Evolutionary conservation across 108 stramenopile species (phyloP).

Genomic region (Cyclotella distinguenda): DNA sequence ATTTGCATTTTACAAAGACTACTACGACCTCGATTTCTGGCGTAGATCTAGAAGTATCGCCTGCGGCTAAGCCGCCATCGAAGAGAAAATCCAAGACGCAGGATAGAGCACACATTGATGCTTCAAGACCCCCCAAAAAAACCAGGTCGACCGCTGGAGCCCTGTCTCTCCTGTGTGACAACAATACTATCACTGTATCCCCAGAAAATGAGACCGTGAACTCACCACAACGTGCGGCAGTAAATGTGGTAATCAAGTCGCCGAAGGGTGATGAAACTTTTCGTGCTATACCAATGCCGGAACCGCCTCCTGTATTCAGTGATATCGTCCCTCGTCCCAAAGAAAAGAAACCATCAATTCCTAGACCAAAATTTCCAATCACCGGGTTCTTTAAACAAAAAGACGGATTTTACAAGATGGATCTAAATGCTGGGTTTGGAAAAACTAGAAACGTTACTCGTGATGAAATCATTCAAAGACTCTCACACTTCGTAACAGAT

Average conservation of each 20-base stretch:
- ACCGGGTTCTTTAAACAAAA: neutral
- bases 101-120: too few species aligned
- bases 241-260: too few species aligned
- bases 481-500: neutral
- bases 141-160: too few species aligned
- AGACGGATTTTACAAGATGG: neutral
- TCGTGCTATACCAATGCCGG: too few species aligned
- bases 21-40: neutral
- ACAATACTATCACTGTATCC: too few species aligned
- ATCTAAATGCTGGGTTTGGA: neutral
- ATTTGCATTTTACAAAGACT: neutral
- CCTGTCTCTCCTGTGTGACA: too few species aligned
- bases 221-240: too few species aligned
- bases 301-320: too few species aligned
- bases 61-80: neutral
- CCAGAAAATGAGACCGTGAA: too few species aligned
- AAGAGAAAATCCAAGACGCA: neutral
- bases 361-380: conserved; percentile 1
- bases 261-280: too few species aligned
- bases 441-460: neutral
- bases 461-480: neutral
- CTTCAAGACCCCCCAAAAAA: too few species aligned
- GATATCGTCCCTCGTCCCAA: too few species aligned
- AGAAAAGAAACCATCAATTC: neutral
- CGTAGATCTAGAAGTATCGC: neutral